Evolutionary conservation across 1,284 basidiomycete species (phyloP), one percentile per base, ranked within the genome.

Genomic region (Sporisorium graminicola): DNA sequence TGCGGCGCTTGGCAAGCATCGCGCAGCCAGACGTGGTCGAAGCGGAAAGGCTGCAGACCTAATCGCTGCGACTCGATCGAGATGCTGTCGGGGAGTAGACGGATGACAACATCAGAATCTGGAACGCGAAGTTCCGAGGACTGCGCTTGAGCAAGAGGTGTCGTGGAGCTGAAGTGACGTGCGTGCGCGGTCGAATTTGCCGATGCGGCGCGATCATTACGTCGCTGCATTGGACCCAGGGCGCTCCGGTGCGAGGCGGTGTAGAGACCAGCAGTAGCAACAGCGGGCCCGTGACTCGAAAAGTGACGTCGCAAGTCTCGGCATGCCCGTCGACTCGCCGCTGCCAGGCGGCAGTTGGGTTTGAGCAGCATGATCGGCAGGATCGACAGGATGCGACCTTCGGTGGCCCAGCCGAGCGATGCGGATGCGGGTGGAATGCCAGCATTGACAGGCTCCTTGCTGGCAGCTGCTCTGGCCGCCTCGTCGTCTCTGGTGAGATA

Each of bases 1-100:
- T 61, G 92, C 9, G 86, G 80, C 71, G 90, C 90, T 40, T 87
- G 87, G 75, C 90, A 91, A 0, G 89, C 86, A 78, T 91, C 91
- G 22, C 90, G 87, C 5, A 92, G 87, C 80, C 82, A 87, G 40
- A 86, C 65, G 42, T 81, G 76, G 62, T 83, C 82, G 40, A 83
- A 72, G 16, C 57, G 67, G 54, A 79, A 80, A 7, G 79, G 66
- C 33, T 72, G 12, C 42, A 82, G 43, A 9, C 76, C 78, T 1
- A 71, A 61, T 20, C 69, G 62, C 74, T 81, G 47, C 63, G 81
- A 62, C 71, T 85, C 88, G 87, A 67, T 86, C 12, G 67, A 44
- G 60, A 71, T 49, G 54, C 69, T 65, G 54, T 58, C 24, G 22
- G 64, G 27, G 29, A 64, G 31, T 24, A 80, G 44, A 33, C 58